These are phyloP conservation scores for Novymonas esmeraldas DNA, from an alignment of 208 protist species.

Conservation along the genomic window DNA sequence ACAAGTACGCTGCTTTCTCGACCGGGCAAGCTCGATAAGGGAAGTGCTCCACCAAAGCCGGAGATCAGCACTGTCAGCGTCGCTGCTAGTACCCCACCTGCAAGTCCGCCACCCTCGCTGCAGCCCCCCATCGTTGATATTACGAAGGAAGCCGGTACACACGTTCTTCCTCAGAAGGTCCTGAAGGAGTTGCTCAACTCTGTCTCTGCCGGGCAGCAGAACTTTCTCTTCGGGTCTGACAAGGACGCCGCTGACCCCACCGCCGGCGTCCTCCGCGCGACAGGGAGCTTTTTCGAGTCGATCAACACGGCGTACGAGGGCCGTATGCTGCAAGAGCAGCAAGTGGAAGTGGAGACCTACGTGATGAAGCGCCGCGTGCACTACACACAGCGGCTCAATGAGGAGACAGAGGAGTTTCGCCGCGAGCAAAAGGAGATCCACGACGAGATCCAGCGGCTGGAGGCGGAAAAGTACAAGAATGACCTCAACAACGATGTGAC, in stretches of 20 bases:
- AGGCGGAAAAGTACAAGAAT: conserved; percentile 40
- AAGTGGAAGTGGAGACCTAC: conserved; percentile 37
- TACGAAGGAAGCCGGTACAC: conserved; percentile 4
- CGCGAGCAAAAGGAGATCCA: conserved; percentile 49
- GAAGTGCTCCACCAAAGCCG: not conserved
- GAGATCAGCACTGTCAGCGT: not conserved
- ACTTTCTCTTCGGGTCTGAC: conserved; percentile 28
- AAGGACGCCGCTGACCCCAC: conserved; percentile 15
- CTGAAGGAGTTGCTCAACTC: conserved; percentile 29
- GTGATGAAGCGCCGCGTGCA: conserved; percentile 34
- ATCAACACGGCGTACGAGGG: conserved; percentile 43
- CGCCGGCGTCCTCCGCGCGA: conserved; percentile 19
- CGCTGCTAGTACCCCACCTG: not conserved
- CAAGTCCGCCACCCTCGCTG: not conserved
- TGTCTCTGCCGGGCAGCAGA: conserved; percentile 24
- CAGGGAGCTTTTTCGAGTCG: conserved; percentile 41
- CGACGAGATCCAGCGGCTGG: conserved; percentile 45
- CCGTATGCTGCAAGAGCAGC: conserved; percentile 37
- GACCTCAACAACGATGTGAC: conserved; percentile 41
- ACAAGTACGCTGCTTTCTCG: conserved; percentile 8
- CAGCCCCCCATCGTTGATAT: conserved; percentile 1
- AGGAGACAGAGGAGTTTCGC: conserved; percentile 58
- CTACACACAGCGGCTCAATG: conserved; percentile 41
- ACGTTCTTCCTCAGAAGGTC: conserved; percentile 23
- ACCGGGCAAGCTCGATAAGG: not conserved